A percentile compares a stretch with the other conserved stretches of the same genome.
Evolutionary conservation across 495 filamentous ascomycete genomes (phyloP).

Genomic region (Aspergillus haitiensis): DNA sequence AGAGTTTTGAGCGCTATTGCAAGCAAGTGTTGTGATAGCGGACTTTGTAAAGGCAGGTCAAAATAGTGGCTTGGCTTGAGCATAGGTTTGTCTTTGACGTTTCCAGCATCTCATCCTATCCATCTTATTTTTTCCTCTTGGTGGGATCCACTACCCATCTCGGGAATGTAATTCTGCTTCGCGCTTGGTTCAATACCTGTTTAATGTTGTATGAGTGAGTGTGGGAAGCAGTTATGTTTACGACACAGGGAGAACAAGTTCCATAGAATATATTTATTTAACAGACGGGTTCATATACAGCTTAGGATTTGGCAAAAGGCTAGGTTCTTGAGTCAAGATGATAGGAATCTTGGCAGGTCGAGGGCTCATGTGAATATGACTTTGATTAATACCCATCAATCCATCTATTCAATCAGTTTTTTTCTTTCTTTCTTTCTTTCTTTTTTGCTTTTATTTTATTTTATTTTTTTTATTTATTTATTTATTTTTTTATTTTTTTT

Average conservation of each 20-base stretch:
- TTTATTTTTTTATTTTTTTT: no score
- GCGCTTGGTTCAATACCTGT: conserved; percentile 1
- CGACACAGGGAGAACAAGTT: conserved; percentile 4
- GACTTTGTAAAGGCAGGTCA: conserved; percentile 22
- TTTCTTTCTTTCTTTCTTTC: no score
- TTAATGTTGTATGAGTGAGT: conserved; percentile 23
- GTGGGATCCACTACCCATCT: conserved; percentile 15
- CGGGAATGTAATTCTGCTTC: conserved; percentile 23
- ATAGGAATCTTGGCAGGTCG: no score
- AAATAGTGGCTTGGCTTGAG: conserved; percentile 21
- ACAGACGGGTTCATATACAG: no score
- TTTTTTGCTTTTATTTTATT: no score
- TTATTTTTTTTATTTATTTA: no score
- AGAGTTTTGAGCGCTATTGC: conserved; percentile 31
- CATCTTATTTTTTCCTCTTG: conserved; percentile 17
- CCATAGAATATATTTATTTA: conserved; percentile 3
- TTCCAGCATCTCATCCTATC: conserved; percentile 14
- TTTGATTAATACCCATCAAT: no score
- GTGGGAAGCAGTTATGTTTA: conserved; percentile 11
- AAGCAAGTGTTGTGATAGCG: conserved; percentile 19
- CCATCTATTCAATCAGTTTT: no score
- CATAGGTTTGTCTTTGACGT: background rate
- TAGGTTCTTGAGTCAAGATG: no score
- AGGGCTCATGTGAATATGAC: no score
- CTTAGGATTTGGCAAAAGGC: no score